phyloP scores from a whole-genome alignment of 768 basidiomycete species.

The Tricholoma sp. region DNA sequence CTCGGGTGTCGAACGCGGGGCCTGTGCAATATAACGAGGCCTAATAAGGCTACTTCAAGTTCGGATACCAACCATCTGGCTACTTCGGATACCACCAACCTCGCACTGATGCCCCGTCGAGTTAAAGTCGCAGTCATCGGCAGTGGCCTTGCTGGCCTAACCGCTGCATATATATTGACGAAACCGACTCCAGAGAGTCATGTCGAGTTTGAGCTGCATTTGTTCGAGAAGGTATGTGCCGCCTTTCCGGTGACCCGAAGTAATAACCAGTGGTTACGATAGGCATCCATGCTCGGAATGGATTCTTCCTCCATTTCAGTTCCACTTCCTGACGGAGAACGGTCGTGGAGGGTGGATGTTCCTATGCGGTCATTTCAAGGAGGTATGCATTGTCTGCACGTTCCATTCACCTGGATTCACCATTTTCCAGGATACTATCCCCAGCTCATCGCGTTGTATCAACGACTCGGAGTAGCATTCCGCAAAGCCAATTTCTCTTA shows the following conservation, averaged over 20 bases:
- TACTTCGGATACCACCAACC: no score
- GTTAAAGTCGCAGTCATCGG: constrained; percentile 69
- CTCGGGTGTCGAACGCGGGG: no score
- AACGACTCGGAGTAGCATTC: constrained; percentile 53
- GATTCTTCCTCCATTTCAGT: constrained; percentile 57
- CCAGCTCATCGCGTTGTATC: constrained; percentile 63
- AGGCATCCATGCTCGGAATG: constrained; percentile 62
- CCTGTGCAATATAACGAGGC: no score
- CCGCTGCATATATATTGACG: constrained; percentile 56
- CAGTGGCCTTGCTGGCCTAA: constrained; percentile 69
- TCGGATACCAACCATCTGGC: no score
- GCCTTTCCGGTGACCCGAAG: background rate
- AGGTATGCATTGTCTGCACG: constrained; percentile 37
- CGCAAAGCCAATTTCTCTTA: constrained; percentile 58
- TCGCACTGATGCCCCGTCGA: constrained; percentile 25
- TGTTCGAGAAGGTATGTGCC: constrained; percentile 66
- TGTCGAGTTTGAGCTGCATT: constrained; percentile 58
- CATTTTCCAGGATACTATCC: constrained; percentile 60
- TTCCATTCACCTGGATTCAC: background rate
- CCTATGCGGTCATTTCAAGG: constrained; percentile 83
- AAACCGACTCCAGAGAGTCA: constrained; percentile 24
- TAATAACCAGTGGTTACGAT: background rate
- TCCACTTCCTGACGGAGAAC: constrained; percentile 26
- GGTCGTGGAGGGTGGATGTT: constrained; percentile 61
- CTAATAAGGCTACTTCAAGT: no score